phyloP scores from a whole-genome alignment of 164 flowering plant species.

The Malania oleifera region DNA sequence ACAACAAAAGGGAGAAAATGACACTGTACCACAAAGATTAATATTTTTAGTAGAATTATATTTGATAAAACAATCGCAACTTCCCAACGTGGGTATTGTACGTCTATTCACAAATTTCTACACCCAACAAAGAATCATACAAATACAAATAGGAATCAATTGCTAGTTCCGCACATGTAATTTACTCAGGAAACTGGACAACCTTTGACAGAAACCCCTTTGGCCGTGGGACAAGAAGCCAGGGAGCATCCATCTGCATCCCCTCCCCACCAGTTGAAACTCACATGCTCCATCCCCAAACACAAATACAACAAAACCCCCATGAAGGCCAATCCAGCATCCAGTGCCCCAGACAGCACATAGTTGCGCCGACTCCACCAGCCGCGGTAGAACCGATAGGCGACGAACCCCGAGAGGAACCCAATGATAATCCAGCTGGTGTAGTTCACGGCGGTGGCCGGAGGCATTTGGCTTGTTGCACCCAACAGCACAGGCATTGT shows the following conservation, averaged over 20 bases:
- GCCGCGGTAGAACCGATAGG: conserved; percentile 18
- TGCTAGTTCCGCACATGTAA: neutral
- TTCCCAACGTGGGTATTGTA: no score
- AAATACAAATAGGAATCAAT: neutral
- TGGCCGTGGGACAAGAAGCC: conserved; percentile 34
- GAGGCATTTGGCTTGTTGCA: conserved; percentile 29
- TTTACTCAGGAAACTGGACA: conserved; percentile 24
- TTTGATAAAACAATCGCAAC: no score
- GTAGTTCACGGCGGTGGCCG: conserved; percentile 30
- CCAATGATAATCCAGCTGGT: conserved; percentile 32
- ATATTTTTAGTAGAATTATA: no score
- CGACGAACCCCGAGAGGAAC: conserved; percentile 26
- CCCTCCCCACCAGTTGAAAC: conserved; percentile 36
- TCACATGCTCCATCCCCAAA: conserved; percentile 16
- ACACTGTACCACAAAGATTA: no score
- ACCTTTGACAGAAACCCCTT: conserved; percentile 22
- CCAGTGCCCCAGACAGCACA: conserved; percentile 34
- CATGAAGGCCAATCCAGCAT: conserved; percentile 41
- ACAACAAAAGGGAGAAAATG: no score
- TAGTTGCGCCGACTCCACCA: conserved; percentile 42
- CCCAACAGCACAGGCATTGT: conserved; percentile 34
- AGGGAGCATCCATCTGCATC: conserved; percentile 29
- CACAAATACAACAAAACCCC: conserved; percentile 23
- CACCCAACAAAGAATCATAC: no score
- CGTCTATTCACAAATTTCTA: no score